phyloP scores from a whole-genome alignment of 805 yeast genomes.

The Candida incommunis region DNA sequence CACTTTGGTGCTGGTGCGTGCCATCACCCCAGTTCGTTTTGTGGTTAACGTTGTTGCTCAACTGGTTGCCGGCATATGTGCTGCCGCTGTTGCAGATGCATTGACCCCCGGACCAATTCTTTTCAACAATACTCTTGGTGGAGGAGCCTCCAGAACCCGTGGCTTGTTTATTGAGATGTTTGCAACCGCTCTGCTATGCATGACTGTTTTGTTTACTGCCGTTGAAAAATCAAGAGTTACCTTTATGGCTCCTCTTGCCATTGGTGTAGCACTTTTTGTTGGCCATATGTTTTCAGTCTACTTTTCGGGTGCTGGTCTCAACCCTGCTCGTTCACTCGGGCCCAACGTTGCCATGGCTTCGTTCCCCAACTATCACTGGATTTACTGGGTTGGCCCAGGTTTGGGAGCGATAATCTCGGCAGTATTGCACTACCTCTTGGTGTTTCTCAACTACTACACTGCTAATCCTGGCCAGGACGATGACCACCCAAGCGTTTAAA shows the following conservation, averaged over 20 bases:
- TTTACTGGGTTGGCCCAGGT: constrained; percentile 83
- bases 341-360: constrained; percentile 58
- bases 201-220: constrained; percentile 69
- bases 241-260: constrained; percentile 66
- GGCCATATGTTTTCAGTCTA: constrained; percentile 71
- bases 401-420: constrained; percentile 56
- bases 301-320: constrained; percentile 84
- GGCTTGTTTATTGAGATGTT: constrained; percentile 75
- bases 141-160: constrained; percentile 55
- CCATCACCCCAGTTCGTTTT: constrained; percentile 61
- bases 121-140: constrained; percentile 48
- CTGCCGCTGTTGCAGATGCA: constrained; percentile 26
- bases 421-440: constrained; percentile 52
- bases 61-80: constrained; percentile 77
- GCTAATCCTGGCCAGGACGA: constrained; percentile 59
- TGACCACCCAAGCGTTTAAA: constrained; percentile 2
- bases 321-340: constrained; percentile 84
- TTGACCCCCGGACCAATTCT: constrained; percentile 32
- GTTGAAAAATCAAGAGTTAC: constrained; percentile 71
- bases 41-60: constrained; percentile 51
- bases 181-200: constrained; percentile 58
- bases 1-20: constrained; percentile 56
- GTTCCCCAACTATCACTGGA: constrained; percentile 82
- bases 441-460: constrained; percentile 51
- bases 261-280: constrained; percentile 69